Base-by-base conservation (phyloP, 257 asterid species). In the Penstemon newberryi region DNA sequence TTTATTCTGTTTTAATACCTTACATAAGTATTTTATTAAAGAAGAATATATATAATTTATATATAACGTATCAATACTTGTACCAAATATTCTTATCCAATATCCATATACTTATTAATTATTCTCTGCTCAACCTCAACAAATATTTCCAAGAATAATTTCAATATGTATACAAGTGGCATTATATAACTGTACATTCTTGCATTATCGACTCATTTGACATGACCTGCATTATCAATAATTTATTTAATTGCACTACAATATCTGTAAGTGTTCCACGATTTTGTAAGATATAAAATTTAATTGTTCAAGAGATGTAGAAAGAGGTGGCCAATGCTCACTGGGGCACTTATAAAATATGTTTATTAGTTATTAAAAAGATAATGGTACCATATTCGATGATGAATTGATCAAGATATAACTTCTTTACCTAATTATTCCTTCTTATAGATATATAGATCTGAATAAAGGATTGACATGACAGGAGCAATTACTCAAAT, bases 41-140 rank as follows among this genome's bases (percentile, higher is more conserved):
- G 72, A 45, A 65, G 42, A 47, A 15, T 15, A 15, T 15, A 15
- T 15, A 15, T 15, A 15, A 15, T 15, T 15, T 15, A 15, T 15
- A 15, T 15, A 15, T 15, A 15, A 15, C 46, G 8, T 72, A 15
- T 66, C n/a, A n/a, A 39, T 44, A 18, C 36, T 10, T 15, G 52
- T 53, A 65, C 54, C 73, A 72, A 46, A 76, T 73, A 80, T 77
- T 67, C 82, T 77, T 52, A 77, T 68, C 74, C 47, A 39, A n/a
- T n/a, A n/a, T n/a, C 51, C 10, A 45, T 45, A 2, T 45, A 45
- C 10, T 45, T 12, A n/a, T n/a, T n/a, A n/a, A 44, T 5, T 72
- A 73, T 73, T 60, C 59, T 70, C 15, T 70, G 7, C 46, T 52
- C 51, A 44, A 11, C 53, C 73, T 62, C 62, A 63, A 6, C 2